Conservation (phyloP, 805 yeast species). For the Sungouiella thailandica region DNA sequence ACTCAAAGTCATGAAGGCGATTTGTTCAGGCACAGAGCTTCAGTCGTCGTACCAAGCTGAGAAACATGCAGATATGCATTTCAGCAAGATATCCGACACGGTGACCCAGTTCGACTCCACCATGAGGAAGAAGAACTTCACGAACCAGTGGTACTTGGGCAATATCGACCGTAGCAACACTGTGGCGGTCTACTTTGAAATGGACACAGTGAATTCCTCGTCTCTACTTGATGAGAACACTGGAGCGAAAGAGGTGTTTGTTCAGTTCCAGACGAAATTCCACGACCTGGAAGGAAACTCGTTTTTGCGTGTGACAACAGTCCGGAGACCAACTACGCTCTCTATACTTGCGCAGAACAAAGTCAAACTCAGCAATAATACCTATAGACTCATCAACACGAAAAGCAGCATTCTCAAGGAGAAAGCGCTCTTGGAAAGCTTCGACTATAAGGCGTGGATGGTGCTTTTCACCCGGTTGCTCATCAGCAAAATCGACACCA, state of each 20-base stretch:
- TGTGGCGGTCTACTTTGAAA: slow-evolving; percentile 28
- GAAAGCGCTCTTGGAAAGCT: slow-evolving; percentile 21
- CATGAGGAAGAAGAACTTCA: slow-evolving; percentile 27
- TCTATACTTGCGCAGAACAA: slow-evolving; percentile 13
- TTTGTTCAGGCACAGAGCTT: slow-evolving; percentile 29
- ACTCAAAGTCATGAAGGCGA: slow-evolving; percentile 27
- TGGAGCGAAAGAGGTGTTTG: slow-evolving; percentile 19
- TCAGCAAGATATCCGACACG: slow-evolving; percentile 30
- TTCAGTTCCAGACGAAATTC: slow-evolving; percentile 31
- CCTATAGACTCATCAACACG: slow-evolving; percentile 11
- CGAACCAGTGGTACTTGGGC: slow-evolving; percentile 35
- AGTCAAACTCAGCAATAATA: slow-evolving; percentile 13
- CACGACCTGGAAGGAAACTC: slow-evolving; percentile 20
- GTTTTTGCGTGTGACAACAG: slow-evolving; percentile 28
- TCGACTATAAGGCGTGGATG: slow-evolving; percentile 30
- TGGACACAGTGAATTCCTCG: slow-evolving; percentile 24
- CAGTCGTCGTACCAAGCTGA: slow-evolving; percentile 28
- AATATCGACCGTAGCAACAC: slow-evolving; percentile 18
- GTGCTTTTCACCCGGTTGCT: slow-evolving; percentile 27
- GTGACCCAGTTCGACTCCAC: slow-evolving; percentile 28
- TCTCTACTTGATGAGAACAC: slow-evolving; percentile 8
- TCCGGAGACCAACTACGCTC: slow-evolving; percentile 25
- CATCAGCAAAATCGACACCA: slow-evolving; percentile 30
- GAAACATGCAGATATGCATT: slow-evolving; percentile 17
- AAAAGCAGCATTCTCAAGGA: slow-evolving; percentile 23